Conservation (phyloP, 73 alveolate genomes). For the Durusdinium trenchii region DNA sequence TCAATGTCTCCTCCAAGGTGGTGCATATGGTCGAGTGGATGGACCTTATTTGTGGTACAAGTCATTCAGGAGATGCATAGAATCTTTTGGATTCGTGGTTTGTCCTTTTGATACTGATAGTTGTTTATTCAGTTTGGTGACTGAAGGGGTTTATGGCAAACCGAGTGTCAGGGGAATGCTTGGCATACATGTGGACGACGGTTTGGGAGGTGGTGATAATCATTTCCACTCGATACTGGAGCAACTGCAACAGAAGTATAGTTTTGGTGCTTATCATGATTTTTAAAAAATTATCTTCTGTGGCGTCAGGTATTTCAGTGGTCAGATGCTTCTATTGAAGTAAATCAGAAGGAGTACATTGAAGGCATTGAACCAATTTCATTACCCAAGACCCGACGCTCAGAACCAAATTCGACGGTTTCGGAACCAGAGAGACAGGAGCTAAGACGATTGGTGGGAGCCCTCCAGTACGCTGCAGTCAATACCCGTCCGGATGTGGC, state of each 20-base stretch:
- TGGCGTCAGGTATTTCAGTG: not conserved
- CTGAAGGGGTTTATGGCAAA: not conserved
- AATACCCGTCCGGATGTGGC: not conserved
- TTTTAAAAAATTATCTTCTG: not conserved
- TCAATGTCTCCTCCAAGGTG: too few relatives aligned
- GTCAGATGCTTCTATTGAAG: not conserved
- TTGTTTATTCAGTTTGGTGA: not conserved
- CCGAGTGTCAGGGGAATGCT: not conserved
- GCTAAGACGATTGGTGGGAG: not conserved
- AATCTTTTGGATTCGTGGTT: not conserved
- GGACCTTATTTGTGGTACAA: not conserved
- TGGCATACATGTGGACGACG: not conserved
- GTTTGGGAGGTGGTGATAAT: slow-evolving; percentile 2
- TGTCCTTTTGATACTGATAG: not conserved
- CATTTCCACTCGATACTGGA: not conserved
- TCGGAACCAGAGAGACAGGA: not conserved
- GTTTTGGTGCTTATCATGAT: slow-evolving; percentile 23
- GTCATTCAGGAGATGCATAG: not conserved
- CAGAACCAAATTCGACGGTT: not conserved
- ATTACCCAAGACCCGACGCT: not conserved
- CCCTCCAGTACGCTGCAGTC: not conserved
- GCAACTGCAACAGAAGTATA: not conserved
- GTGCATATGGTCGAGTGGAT: not conserved
- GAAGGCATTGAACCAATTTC: not conserved
- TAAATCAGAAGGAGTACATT: not conserved